phyloP scores from a whole-genome alignment of 179 eudicot species.

The Monotropa hypopitys region DNA sequence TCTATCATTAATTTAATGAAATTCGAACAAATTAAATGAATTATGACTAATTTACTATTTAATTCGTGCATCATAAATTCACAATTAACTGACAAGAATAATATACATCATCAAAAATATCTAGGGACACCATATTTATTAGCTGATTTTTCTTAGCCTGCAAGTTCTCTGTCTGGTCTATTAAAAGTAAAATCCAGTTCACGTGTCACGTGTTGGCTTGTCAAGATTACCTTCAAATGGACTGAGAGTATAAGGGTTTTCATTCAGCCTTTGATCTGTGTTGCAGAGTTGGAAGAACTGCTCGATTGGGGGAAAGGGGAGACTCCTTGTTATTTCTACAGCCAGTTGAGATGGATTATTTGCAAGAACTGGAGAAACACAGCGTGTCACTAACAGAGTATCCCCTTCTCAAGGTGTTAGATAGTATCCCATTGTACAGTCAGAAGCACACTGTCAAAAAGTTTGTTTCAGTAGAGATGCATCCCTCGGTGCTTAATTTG shows the following conservation, averaged over 20 bases:
- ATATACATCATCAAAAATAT: no score
- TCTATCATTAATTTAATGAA: no score
- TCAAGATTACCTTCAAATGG: background rate
- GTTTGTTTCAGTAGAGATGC: constrained; percentile 64
- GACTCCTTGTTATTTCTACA: constrained; percentile 80
- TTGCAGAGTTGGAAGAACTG: constrained; percentile 97
- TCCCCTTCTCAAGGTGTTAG: constrained; percentile 62
- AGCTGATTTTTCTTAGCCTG: background rate
- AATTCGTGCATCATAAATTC: no score
- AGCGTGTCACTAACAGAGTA: constrained; percentile 65
- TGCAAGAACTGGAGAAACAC: constrained; percentile 69
- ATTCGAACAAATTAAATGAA: no score
- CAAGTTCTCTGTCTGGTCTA: background rate
- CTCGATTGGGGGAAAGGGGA: constrained; percentile 90
- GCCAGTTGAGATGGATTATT: constrained; percentile 70
- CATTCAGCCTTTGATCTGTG: constrained; percentile 8
- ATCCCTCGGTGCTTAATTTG: constrained; percentile 71
- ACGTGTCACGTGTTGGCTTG: background rate
- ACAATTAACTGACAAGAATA: background rate
- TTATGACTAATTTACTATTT: no score
- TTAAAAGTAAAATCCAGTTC: background rate
- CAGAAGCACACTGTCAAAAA: constrained; percentile 44
- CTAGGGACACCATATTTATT: no score
- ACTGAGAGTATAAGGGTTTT: background rate
- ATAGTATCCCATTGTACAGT: constrained; percentile 48